phyloP scores from a whole-genome alignment of 208 protist genomes.

The Trichomonas gallinae region DNA sequence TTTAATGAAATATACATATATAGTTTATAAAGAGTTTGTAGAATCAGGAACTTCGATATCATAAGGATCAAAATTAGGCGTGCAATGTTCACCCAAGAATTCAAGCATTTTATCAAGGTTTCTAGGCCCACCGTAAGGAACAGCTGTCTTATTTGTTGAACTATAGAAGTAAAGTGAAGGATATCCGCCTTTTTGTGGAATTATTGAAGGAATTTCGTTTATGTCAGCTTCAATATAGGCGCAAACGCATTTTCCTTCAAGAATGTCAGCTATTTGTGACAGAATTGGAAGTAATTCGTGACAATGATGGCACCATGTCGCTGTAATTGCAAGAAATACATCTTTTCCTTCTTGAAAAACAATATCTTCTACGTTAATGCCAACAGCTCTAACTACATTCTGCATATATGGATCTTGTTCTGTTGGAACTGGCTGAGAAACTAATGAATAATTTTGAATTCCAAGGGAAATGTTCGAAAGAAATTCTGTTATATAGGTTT shows the following conservation, averaged over 20 bases:
- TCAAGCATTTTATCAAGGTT: neutral
- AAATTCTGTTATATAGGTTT: neutral
- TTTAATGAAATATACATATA: no score
- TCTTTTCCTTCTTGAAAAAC: neutral
- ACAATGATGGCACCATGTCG: neutral
- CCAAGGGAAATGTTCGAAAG: neutral
- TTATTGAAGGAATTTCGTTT: neutral
- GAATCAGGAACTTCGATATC: neutral
- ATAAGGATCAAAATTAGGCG: neutral
- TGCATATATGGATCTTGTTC: neutral
- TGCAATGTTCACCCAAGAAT: neutral
- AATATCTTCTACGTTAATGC: neutral
- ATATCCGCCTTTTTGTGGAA: neutral
- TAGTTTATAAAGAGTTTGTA: neutral
- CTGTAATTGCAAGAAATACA: neutral
- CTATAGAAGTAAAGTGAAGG: neutral
- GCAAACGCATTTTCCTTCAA: neutral
- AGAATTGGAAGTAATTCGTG: neutral
- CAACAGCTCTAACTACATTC: neutral
- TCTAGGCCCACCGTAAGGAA: neutral
- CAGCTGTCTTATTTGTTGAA: neutral
- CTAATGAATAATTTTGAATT: neutral
- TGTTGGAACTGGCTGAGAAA: neutral
- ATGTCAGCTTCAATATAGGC: neutral
- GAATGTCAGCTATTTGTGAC: neutral